Percentiles rank a stretch among this genome's conserved stretches.
These are phyloP conservation scores for Leucogyrophana mollusca DNA, from an alignment of 768 basidiomycete species.

Conservation along the genomic window DNA sequence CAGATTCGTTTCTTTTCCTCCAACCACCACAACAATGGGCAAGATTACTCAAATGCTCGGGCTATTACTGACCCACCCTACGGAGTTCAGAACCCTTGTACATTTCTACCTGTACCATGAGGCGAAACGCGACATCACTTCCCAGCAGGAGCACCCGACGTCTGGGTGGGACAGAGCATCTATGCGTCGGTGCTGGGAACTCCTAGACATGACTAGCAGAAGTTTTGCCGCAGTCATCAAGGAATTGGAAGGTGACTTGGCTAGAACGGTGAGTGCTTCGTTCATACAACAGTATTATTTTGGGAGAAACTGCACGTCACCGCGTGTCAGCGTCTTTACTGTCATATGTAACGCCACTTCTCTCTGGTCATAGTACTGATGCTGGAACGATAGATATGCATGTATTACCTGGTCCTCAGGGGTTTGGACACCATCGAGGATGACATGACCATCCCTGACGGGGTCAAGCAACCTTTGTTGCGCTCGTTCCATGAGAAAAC, in stretches of 20 bases:
- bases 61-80: conserved; percentile 73
- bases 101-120: conserved; percentile 86
- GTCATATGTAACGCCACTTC: background rate
- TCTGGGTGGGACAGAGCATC: conserved; percentile 84
- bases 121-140: conserved; percentile 77
- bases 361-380: too few relatives aligned
- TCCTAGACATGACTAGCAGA: conserved; percentile 85
- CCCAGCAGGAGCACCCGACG: conserved; percentile 66
- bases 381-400: conserved; percentile 63
- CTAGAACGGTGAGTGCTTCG: conserved; percentile 70
- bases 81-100: conserved; percentile 79
- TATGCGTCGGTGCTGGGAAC: conserved; percentile 90
- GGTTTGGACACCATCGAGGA: conserved; percentile 98
- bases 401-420: conserved; percentile 93
- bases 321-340: background rate
- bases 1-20: background rate
- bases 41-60: conserved; percentile 55
- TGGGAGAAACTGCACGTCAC: background rate
- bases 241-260: conserved; percentile 93
- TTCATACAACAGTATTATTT: conserved; percentile 2
- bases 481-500: conserved; percentile 80
- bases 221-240: conserved; percentile 94
- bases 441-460: conserved; percentile 92
- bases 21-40: conserved; percentile 41
- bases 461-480: conserved; percentile 82